Evolutionary conservation across 768 basidiomycete species (phyloP).

Genomic region (Tricholoma matsutake): DNA sequence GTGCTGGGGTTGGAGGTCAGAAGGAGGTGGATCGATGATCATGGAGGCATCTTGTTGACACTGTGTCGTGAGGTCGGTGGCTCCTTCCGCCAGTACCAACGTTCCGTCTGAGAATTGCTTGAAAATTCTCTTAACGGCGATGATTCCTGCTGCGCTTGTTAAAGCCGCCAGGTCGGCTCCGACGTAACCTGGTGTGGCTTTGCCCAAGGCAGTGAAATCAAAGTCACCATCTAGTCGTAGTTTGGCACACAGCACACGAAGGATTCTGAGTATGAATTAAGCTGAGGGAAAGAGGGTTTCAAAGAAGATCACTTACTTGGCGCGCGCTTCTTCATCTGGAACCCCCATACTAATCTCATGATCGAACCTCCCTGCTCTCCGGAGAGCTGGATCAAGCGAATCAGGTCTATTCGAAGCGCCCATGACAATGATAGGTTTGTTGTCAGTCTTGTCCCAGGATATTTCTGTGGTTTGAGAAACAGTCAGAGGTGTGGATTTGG

Average conservation of each 20-base stretch:
- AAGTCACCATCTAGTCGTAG: conserved; percentile 86
- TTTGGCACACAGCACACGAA: conserved; percentile 80
- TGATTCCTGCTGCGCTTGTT: conserved; percentile 91
- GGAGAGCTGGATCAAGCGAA: conserved; percentile 88
- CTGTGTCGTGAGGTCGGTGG: conserved; percentile 13
- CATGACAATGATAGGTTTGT: conserved; percentile 90
- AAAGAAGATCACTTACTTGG: conserved; percentile 59
- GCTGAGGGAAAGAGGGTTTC: neutral
- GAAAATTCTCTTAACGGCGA: conserved; percentile 96
- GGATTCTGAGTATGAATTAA: conserved; percentile 55
- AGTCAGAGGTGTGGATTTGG: neutral
- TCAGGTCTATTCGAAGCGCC: conserved; percentile 97
- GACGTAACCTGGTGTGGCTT: conserved; percentile 95
- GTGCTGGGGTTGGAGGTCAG: conserved; percentile 3
- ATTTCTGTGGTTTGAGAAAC: conserved; percentile 54
- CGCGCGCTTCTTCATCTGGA: conserved; percentile 86
- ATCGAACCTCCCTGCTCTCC: conserved; percentile 93
- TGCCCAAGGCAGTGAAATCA: conserved; percentile 81
- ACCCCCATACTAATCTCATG: conserved; percentile 98
- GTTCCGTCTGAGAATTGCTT: conserved; percentile 68
- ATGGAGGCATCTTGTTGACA: conserved; percentile 36
- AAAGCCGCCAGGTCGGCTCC: conserved; percentile 92
- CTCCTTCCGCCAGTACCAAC: conserved; percentile 48
- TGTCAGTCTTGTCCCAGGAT: conserved; percentile 92
- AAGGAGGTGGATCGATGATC: conserved; percentile 35